These are phyloP conservation scores for Daldinia sp. DNA, from an alignment of 2,329 filamentous ascomycete genomes.

Conservation along the genomic window DNA sequence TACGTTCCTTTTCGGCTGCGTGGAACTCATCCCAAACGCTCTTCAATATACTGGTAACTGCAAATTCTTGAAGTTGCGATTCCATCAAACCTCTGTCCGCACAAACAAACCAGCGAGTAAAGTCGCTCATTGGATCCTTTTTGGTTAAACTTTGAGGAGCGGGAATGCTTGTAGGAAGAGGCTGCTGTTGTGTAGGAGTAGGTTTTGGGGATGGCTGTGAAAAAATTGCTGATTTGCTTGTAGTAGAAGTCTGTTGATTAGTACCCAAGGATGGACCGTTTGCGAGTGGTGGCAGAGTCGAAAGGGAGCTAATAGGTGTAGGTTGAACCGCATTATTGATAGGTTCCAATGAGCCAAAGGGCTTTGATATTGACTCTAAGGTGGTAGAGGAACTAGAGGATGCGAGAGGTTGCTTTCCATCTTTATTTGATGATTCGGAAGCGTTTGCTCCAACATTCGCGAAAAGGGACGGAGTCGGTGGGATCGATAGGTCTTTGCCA, in stretches of 20 bases:
- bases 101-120: slow-evolving; percentile 66
- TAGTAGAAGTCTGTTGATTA: neutral
- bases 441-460: neutral
- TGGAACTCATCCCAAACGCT: slow-evolving; percentile 58
- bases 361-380: slow-evolving; percentile 9
- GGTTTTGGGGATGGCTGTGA: slow-evolving; percentile 3
- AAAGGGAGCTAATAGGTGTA: neutral
- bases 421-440: slow-evolving; percentile 25
- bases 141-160: slow-evolving; percentile 37
- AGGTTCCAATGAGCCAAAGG: neutral
- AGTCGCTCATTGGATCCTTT: slow-evolving; percentile 60
- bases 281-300: neutral
- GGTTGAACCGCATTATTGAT: slow-evolving; percentile 9
- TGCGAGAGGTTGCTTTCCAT: neutral
- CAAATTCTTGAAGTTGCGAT: slow-evolving; percentile 60
- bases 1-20: slow-evolving; percentile 57
- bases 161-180: neutral
- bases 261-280: neutral
- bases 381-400: slow-evolving; percentile 20
- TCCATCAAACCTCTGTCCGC: slow-evolving; percentile 67
- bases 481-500: slow-evolving; percentile 15
- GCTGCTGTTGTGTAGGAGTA: neutral
- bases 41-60: slow-evolving; percentile 60
- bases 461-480: slow-evolving; percentile 9
- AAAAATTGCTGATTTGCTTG: neutral